phyloP scores from a whole-genome alignment of 352 stramenopile genomes.

The Globisporangium nodosum region DNA sequence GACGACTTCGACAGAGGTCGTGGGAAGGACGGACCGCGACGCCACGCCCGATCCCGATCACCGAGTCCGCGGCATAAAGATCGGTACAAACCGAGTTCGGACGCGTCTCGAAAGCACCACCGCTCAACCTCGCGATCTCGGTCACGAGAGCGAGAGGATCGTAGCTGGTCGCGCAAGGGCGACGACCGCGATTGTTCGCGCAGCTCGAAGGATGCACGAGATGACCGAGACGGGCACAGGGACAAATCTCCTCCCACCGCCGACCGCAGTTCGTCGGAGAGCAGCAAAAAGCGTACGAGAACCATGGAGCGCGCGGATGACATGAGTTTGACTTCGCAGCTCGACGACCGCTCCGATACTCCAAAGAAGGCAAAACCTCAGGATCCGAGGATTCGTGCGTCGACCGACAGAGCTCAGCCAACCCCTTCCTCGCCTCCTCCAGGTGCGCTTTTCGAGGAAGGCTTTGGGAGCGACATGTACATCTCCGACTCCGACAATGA shows the following conservation, averaged over 20 bases:
- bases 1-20: conserved; percentile 14
- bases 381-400: background rate
- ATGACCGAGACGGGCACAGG: background rate
- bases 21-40: conserved; percentile 3
- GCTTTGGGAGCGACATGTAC: conserved; percentile 19
- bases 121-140: conserved; percentile 9
- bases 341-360: background rate
- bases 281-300: conserved; percentile 1
- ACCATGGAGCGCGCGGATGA: conserved; percentile 1
- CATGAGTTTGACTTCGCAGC: background rate
- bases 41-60: conserved; percentile 22
- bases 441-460: conserved; percentile 6
- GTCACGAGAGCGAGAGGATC: conserved; percentile 11
- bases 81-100: background rate
- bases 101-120: conserved; percentile 1
- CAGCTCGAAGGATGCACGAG: background rate
- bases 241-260: background rate
- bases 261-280: background rate
- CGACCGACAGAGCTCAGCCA: background rate
- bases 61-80: conserved; percentile 16
- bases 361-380: background rate
- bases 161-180: background rate
- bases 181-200: background rate
- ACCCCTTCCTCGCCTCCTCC: background rate
- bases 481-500: conserved; percentile 56